A percentile compares a stretch with the other conserved stretches of the same genome.
phyloP scores from a whole-genome alignment of 1,284 basidiomycete species.

The Heliocybe sulcata region DNA sequence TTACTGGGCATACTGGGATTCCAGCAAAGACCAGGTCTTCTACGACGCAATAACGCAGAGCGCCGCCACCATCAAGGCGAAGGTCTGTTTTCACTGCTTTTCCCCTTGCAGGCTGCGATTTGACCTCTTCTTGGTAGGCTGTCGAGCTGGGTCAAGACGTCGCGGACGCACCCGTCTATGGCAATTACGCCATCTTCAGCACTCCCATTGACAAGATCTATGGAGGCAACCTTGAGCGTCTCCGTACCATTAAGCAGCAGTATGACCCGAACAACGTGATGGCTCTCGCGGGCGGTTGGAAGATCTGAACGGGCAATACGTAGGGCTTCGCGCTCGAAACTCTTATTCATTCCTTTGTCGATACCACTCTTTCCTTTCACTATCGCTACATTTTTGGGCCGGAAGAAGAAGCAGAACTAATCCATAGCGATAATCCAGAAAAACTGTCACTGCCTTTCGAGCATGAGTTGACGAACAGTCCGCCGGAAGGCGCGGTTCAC shows the following conservation, averaged over 20 bases:
- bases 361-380: too few relatives aligned
- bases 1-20: conserved; percentile 34
- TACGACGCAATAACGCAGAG: conserved; percentile 30
- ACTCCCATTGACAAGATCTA: conserved; percentile 4
- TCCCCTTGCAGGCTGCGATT: conserved; percentile 25
- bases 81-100: conserved; percentile 23
- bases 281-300: neutral
- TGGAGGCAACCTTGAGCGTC: neutral
- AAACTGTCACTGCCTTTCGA: too few relatives aligned
- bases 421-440: too few relatives aligned
- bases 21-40: conserved; percentile 29
- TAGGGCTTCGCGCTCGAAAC: too few relatives aligned
- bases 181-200: conserved; percentile 1
- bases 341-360: too few relatives aligned
- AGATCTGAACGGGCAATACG: too few relatives aligned
- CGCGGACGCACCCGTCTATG: neutral
- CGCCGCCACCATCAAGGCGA: neutral
- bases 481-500: neutral
- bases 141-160: neutral
- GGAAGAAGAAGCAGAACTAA: too few relatives aligned
- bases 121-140: neutral
- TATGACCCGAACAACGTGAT: neutral
- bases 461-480: too few relatives aligned
- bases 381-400: too few relatives aligned
- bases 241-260: neutral